Conservation (phyloP, 2,329 filamentous ascomycete species). For the Fusarium nurragi region DNA sequence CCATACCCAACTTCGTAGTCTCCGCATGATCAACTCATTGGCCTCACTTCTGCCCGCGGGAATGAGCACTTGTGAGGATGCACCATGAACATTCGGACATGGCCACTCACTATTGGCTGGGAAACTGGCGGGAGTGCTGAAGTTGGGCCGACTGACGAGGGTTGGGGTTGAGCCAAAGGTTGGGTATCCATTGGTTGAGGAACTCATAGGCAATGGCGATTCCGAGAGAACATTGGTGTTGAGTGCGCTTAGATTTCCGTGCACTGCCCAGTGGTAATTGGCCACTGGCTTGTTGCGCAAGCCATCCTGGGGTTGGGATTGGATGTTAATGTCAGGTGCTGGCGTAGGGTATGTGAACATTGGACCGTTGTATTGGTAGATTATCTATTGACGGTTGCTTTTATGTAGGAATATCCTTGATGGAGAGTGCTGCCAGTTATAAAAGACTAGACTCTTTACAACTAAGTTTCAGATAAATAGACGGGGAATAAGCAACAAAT, state of each 20-base stretch:
- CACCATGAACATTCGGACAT: not conserved
- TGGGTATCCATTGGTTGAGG: constrained; percentile 2
- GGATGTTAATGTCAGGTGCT: constrained; percentile 3
- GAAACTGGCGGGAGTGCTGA: not conserved
- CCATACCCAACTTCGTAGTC: constrained; percentile 5
- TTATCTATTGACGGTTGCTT: not conserved
- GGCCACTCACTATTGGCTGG: not conserved
- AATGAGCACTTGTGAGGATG: not conserved
- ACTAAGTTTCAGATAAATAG: not conserved
- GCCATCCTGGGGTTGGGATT: constrained; percentile 3
- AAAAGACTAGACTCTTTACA: not conserved
- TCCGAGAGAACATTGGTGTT: constrained; percentile 15
- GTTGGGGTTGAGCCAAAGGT: not conserved
- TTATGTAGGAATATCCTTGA: not conserved
- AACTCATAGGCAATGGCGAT: constrained; percentile 5
- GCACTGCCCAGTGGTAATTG: constrained; percentile 14
- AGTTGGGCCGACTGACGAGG: not conserved
- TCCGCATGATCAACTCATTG: constrained; percentile 1
- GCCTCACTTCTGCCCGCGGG: not conserved
- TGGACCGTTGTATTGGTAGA: constrained; percentile 16
- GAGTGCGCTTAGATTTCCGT: constrained; percentile 1
- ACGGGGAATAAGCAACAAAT: constrained; percentile 6
- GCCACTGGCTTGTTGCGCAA: constrained; percentile 3
- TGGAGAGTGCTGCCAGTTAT: not conserved
- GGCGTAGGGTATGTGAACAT: constrained; percentile 18